Percentiles rank a stretch among this genome's conserved stretches.
Conservation (phyloP, 352 stramenopile genomes). For the Pythium guiyangense region DNA sequence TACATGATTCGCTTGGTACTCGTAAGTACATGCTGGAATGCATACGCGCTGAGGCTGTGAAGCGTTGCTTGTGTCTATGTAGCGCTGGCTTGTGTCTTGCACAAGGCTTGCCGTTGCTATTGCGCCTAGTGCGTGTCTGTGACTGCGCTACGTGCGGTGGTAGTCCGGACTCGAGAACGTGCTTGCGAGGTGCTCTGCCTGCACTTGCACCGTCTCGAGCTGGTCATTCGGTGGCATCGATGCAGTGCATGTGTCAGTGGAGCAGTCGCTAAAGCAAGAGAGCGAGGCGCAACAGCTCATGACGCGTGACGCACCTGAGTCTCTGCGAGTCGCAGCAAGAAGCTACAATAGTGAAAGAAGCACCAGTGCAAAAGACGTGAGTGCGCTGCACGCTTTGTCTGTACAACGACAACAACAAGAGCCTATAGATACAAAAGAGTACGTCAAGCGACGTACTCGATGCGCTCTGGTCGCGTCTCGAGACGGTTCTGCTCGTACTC, state of each 20-base stretch:
- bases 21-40: no score
- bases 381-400: not conserved
- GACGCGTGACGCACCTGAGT: conserved; percentile 32
- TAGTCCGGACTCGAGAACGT: conserved; percentile 70
- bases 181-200: conserved; percentile 50
- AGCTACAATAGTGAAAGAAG: conserved; percentile 7
- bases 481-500: conserved; percentile 67
- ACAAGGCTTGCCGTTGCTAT: not conserved
- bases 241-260: not conserved
- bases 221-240: conserved; percentile 8
- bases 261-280: not conserved
- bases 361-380: not conserved
- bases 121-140: not conserved
- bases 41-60: no score
- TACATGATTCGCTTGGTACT: no score
- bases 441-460: conserved; percentile 27
- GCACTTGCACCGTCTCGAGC: conserved; percentile 70
- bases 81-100: not conserved
- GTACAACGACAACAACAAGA: not conserved
- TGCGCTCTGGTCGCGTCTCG: conserved; percentile 47
- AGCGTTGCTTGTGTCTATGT: not conserved
- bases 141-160: conserved; percentile 27
- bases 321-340: conserved; percentile 56
- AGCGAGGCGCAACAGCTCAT: not conserved
- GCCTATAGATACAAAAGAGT: no score